Percentiles rank a stretch among this genome's conserved stretches.
Evolutionary conservation across 306 rosid genomes (phyloP).

Genomic region (Prunus padus): DNA sequence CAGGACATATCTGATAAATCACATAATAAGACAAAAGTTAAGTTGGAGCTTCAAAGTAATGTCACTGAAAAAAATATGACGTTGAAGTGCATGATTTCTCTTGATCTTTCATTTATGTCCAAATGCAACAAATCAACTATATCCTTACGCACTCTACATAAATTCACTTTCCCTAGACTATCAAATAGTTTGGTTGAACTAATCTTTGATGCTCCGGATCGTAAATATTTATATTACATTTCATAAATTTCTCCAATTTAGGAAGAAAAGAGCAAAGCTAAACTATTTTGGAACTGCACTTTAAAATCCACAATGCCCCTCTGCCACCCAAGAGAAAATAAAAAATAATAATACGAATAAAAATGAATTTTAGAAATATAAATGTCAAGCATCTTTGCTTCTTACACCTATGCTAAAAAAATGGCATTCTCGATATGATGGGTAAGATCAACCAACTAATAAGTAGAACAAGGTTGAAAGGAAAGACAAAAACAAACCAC

Average conservation of each 20-base stretch:
- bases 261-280: not conserved
- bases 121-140: not conserved
- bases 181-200: not conserved
- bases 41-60: conserved; percentile 26
- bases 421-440: not conserved
- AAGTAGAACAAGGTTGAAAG: not conserved
- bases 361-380: not conserved
- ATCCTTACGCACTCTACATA: not conserved
- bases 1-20: conserved; percentile 85
- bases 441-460: conserved; percentile 13
- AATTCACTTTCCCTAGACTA: not conserved
- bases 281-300: not conserved
- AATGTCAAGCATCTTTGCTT: not conserved
- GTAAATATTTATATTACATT: not conserved
- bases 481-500: not conserved
- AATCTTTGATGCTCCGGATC: not conserved
- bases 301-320: not conserved
- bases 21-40: conserved; percentile 30
- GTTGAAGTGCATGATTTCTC: not conserved
- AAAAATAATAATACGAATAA: no score
- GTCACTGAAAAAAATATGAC: not conserved
- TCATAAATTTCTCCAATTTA: not conserved
- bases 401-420: not conserved
- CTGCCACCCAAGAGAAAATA: no score
- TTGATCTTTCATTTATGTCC: conserved; percentile 11